Percentiles rank a stretch among this genome's conserved stretches.
Conservation (phyloP, 208 protist species). For the Sergeia podlipaevii region DNA sequence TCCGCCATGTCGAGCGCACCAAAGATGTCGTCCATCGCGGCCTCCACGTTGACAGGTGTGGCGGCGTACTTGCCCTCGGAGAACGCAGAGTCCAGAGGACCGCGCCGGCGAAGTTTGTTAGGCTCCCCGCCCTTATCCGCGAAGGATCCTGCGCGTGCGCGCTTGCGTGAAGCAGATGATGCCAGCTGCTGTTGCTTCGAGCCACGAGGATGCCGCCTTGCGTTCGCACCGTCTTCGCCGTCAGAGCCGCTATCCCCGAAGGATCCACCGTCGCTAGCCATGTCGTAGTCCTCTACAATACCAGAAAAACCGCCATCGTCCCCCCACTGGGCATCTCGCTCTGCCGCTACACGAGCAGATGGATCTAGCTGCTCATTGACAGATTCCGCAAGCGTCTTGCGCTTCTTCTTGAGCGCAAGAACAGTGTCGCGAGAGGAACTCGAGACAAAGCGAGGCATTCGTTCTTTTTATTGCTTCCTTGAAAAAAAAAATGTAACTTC, state of each 20-base stretch:
- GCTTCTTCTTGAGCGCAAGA: slow-evolving; percentile 37
- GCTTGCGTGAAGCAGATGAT: too few relatives aligned
- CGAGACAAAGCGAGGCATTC: slow-evolving; percentile 32
- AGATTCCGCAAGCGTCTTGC: slow-evolving; percentile 56
- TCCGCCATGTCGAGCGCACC: slow-evolving; percentile 71
- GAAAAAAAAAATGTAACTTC: too few relatives aligned
- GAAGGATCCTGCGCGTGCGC: background rate
- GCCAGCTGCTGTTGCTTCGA: too few relatives aligned
- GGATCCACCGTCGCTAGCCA: slow-evolving; percentile 1
- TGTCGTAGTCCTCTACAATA: slow-evolving; percentile 36
- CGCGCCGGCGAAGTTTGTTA: slow-evolving; percentile 59
- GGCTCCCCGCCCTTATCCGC: background rate
- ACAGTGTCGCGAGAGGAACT: slow-evolving; percentile 16
- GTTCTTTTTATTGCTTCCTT: slow-evolving; percentile 2
- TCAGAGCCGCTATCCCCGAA: background rate
- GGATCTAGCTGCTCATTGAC: slow-evolving; percentile 62
- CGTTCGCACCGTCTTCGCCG: slow-evolving; percentile 3
- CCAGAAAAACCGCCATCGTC: slow-evolving; percentile 15
- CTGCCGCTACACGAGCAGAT: background rate
- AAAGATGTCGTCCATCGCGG: slow-evolving; percentile 73
- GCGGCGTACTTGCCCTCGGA: slow-evolving; percentile 65
- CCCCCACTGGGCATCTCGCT: slow-evolving; percentile 1
- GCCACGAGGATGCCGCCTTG: background rate
- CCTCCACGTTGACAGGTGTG: slow-evolving; percentile 47
- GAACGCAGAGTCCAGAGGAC: slow-evolving; percentile 59